phyloP scores from a whole-genome alignment of 176 grass and related monocot species.

The Melocanna baccifera region DNA sequence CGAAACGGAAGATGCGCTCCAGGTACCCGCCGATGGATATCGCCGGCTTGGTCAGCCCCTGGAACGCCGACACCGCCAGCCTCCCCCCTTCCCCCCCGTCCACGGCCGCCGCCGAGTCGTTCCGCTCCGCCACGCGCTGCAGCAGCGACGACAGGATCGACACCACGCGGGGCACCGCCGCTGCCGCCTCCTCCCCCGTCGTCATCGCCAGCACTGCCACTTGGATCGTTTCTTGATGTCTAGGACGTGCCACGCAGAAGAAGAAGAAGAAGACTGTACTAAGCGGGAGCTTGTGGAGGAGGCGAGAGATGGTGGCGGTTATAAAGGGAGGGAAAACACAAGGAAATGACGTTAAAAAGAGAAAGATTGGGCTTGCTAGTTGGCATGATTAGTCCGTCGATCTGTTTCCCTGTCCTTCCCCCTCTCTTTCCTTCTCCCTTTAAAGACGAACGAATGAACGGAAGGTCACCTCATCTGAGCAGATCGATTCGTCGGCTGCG shows the following conservation, averaged over 20 bases:
- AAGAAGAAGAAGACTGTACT: no score
- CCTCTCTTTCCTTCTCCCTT: not conserved
- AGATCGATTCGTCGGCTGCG: slow-evolving; percentile 18
- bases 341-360: not conserved
- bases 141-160: slow-evolving; percentile 81
- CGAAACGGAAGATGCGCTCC: slow-evolving; percentile 95
- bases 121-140: slow-evolving; percentile 61
- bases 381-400: slow-evolving; percentile 38
- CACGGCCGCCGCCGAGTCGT: slow-evolving; percentile 45
- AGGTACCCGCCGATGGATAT: slow-evolving; percentile 89
- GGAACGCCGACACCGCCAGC: slow-evolving; percentile 58
- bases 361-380: slow-evolving; percentile 13
- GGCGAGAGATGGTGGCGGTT: slow-evolving; percentile 38
- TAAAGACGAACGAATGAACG: not conserved
- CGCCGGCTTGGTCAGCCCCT: slow-evolving; percentile 77
- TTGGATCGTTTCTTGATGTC: not conserved
- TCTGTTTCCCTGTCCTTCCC: no score
- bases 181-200: slow-evolving; percentile 36
- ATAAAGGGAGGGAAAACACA: slow-evolving; percentile 55
- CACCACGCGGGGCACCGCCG: slow-evolving; percentile 70
- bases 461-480: not conserved
- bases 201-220: not conserved
- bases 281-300: not conserved
- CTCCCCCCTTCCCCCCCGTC: not conserved
- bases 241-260: not conserved